Conservation (phyloP, 148 eudicot species). For the Amaranthus cruentus region DNA sequence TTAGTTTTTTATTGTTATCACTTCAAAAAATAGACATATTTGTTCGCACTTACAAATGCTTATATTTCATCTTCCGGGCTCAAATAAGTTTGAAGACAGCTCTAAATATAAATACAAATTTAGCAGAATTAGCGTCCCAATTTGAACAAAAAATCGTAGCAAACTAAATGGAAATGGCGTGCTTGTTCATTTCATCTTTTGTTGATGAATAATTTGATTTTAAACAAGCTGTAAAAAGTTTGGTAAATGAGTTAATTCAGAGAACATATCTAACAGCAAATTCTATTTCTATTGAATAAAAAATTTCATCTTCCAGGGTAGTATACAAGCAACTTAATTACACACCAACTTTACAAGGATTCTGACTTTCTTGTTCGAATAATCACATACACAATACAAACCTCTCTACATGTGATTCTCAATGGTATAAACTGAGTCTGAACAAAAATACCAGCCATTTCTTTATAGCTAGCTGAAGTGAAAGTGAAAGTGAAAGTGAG, state of each 20-base stretch:
- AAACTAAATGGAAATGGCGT: too few relatives aligned
- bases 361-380: slow-evolving; percentile 5
- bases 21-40: too few relatives aligned
- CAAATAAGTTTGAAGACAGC: too few relatives aligned
- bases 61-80: too few relatives aligned
- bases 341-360: slow-evolving; percentile 28
- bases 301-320: slow-evolving; percentile 4
- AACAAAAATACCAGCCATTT: slow-evolving; percentile 11
- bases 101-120: too few relatives aligned
- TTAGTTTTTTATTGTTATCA: too few relatives aligned
- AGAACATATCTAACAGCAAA: slow-evolving; percentile 7
- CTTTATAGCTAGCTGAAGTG: slow-evolving; percentile 7
- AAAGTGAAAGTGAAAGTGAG: neutral
- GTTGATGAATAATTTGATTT: too few relatives aligned
- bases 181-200: too few relatives aligned
- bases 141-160: too few relatives aligned
- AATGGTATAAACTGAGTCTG: slow-evolving; percentile 16
- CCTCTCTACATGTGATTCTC: slow-evolving; percentile 14
- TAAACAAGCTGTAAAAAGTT: too few relatives aligned
- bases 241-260: neutral
- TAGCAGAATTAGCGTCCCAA: too few relatives aligned
- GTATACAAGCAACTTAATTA: slow-evolving; percentile 29
- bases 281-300: slow-evolving; percentile 16
- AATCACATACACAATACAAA: slow-evolving; percentile 18
- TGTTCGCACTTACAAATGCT: too few relatives aligned